A percentile compares a stretch with the other conserved stretches of the same genome.
phyloP scores from a whole-genome alignment of 2,329 filamentous ascomycete species.

The Magnaporthales sp. region DNA sequence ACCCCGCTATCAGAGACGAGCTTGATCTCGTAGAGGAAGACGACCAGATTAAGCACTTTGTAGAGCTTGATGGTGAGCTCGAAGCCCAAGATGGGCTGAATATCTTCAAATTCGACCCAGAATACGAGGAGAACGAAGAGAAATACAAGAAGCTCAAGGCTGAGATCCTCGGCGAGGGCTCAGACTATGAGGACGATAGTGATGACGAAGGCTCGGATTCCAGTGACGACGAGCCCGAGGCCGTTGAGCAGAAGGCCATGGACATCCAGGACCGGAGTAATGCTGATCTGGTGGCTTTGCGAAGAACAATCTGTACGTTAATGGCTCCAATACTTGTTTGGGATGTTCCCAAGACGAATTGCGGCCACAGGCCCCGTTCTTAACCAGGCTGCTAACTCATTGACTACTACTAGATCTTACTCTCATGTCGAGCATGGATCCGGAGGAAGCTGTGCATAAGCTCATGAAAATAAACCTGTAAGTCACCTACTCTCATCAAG shows the following conservation, averaged over 20 bases:
- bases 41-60: constrained; percentile 89
- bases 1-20: constrained; percentile 83
- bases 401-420: constrained; percentile 72
- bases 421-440: constrained; percentile 92
- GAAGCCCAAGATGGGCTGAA: constrained; percentile 84
- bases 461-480: constrained; percentile 81
- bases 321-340: background rate
- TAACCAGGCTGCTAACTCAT: background rate
- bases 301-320: constrained; percentile 47
- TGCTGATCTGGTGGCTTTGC: constrained; percentile 86
- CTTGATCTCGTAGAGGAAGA: constrained; percentile 94
- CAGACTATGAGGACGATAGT: constrained; percentile 58
- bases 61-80: constrained; percentile 74
- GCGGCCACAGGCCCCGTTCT: background rate
- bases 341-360: background rate
- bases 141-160: constrained; percentile 85
- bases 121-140: constrained; percentile 86
- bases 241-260: constrained; percentile 70
- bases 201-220: constrained; percentile 52
- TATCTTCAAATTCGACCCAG: constrained; percentile 86
- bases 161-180: constrained; percentile 90
- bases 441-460: constrained; percentile 96
- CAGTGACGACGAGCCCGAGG: constrained; percentile 64
- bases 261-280: constrained; percentile 99
- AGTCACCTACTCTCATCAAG: background rate